Evolutionary conservation across 495 filamentous ascomycete genomes (phyloP).

Genomic region (Clavariopsis aquatica): DNA sequence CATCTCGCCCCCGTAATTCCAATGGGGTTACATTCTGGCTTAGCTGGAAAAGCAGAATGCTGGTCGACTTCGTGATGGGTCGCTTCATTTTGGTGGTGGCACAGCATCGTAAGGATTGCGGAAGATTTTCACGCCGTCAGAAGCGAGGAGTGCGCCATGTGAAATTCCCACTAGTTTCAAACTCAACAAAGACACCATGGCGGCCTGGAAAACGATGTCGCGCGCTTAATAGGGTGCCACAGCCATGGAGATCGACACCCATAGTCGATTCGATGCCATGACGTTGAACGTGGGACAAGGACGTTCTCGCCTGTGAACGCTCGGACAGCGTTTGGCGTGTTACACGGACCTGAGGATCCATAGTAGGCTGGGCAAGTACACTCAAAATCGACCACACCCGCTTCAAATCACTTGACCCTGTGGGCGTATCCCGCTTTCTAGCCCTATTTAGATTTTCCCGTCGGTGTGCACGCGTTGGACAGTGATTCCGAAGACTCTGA

Average conservation of each 20-base stretch:
- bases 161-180: not conserved
- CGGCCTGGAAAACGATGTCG: not conserved
- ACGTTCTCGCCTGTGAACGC: not conserved
- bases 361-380: not conserved
- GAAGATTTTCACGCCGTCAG: not conserved
- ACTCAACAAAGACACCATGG: not conserved
- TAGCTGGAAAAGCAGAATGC: not conserved
- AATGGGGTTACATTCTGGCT: not conserved
- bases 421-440: not conserved
- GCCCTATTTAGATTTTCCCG: not conserved
- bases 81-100: not conserved
- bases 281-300: not conserved
- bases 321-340: not conserved
- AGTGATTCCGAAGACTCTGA: not conserved
- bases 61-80: not conserved
- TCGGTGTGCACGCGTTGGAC: not conserved
- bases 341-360: not conserved
- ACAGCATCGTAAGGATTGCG: not conserved
- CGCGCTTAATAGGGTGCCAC: not conserved
- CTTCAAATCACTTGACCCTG: not conserved
- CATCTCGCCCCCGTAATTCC: not conserved
- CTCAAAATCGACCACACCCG: constrained; percentile 1
- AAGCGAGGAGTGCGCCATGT: not conserved
- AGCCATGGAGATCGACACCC: not conserved
- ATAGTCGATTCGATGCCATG: not conserved